These are phyloP conservation scores for Metschnikowia peoriensis DNA, from an alignment of 805 yeast species.

Conservation along the genomic window DNA sequence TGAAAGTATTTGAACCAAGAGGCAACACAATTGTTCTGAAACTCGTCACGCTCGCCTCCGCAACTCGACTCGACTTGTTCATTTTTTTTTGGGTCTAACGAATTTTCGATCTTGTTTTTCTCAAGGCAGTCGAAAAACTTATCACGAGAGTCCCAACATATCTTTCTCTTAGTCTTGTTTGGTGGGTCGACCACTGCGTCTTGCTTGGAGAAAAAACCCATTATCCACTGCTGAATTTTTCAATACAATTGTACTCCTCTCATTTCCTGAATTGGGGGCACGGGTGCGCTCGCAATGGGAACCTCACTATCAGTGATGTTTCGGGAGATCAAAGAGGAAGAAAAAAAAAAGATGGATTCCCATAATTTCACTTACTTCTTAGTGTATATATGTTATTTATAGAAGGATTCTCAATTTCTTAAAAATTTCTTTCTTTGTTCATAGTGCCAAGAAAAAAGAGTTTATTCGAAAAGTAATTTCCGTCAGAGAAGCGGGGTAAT, in stretches of 20 bases:
- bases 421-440: too few relatives aligned
- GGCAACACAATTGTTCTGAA: slow-evolving; percentile 73
- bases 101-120: slow-evolving; percentile 62
- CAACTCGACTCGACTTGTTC: slow-evolving; percentile 55
- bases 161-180: slow-evolving; percentile 63
- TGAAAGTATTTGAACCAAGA: slow-evolving; percentile 91
- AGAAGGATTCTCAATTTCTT: too few relatives aligned
- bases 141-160: slow-evolving; percentile 92
- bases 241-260: not conserved
- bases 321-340: too few relatives aligned
- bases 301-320: not conserved
- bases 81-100: slow-evolving; percentile 54
- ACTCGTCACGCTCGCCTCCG: slow-evolving; percentile 51
- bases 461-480: too few relatives aligned
- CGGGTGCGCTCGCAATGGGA: slow-evolving; percentile 1
- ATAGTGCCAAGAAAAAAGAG: too few relatives aligned
- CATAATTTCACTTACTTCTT: too few relatives aligned
- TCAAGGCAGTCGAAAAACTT: slow-evolving; percentile 72
- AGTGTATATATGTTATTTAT: too few relatives aligned
- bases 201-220: slow-evolving; percentile 52
- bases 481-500: too few relatives aligned
- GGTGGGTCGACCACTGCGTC: slow-evolving; percentile 44
- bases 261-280: not conserved
- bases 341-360: too few relatives aligned
- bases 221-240: slow-evolving; percentile 16